These are phyloP conservation scores for Termitomyces sp. DNA, from an alignment of 768 basidiomycete genomes.

Conservation along the genomic window DNA sequence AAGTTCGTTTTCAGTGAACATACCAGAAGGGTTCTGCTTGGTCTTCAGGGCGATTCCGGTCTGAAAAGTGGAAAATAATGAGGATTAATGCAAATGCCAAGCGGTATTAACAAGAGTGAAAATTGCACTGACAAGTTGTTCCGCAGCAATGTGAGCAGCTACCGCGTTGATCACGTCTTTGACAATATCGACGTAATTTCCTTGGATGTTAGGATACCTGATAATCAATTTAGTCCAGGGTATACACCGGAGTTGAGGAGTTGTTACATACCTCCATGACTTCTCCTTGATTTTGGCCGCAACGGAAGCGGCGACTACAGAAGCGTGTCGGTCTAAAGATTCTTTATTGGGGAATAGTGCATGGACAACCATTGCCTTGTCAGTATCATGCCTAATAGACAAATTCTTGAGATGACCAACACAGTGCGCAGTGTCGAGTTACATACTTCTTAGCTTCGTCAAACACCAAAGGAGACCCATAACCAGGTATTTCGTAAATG, in stretches of 20 bases:
- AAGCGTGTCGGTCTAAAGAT: slow-evolving; percentile 23
- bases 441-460: slow-evolving; percentile 32
- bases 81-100: too few species aligned
- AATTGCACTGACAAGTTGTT: slow-evolving; percentile 28
- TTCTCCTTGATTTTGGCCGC: slow-evolving; percentile 27
- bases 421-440: not conserved
- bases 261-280: slow-evolving; percentile 21
- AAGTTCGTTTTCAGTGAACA: slow-evolving; percentile 44
- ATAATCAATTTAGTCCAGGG: not conserved
- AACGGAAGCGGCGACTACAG: slow-evolving; percentile 27
- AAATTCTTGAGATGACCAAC: too few species aligned
- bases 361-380: slow-evolving; percentile 26
- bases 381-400: slow-evolving; percentile 26
- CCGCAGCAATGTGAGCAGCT: slow-evolving; percentile 37
- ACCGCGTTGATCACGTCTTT: slow-evolving; percentile 45
- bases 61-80: slow-evolving; percentile 16
- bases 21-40: slow-evolving; percentile 35
- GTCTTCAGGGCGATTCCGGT: slow-evolving; percentile 47
- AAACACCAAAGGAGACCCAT: slow-evolving; percentile 37
- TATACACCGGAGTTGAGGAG: slow-evolving; percentile 18
- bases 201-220: slow-evolving; percentile 28
- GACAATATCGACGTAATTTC: slow-evolving; percentile 43
- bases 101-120: not conserved
- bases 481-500: slow-evolving; percentile 34
- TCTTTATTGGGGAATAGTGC: slow-evolving; percentile 33